phyloP scores from a whole-genome alignment of 768 basidiomycete genomes.

The Kondoa subrosea region DNA sequence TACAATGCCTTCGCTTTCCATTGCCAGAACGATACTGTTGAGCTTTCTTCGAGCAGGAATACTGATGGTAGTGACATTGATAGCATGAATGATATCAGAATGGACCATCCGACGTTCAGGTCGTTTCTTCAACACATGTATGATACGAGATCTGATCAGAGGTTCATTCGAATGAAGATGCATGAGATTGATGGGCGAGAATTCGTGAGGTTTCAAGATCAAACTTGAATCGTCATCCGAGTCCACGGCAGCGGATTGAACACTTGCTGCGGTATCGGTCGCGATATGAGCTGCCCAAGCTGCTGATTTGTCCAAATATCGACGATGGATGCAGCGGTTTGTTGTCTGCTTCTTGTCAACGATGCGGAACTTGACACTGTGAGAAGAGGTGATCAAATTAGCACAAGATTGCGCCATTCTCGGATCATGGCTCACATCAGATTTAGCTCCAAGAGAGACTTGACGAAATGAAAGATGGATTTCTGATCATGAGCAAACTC shows the following conservation, averaged over 20 bases:
- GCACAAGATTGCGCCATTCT: background rate
- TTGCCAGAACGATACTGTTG: slow-evolving; percentile 51
- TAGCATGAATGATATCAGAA: slow-evolving; percentile 55
- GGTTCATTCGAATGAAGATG: slow-evolving; percentile 27
- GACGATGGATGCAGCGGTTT: slow-evolving; percentile 63
- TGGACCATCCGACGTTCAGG: slow-evolving; percentile 55
- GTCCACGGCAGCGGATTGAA: slow-evolving; percentile 27
- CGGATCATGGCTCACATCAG: slow-evolving; percentile 28
- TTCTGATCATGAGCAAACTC: slow-evolving; percentile 73
- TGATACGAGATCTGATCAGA: slow-evolving; percentile 51
- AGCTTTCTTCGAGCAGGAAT: slow-evolving; percentile 62
- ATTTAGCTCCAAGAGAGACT: slow-evolving; percentile 52
- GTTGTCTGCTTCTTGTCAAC: slow-evolving; percentile 30
- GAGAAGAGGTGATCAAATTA: background rate
- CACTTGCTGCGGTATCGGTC: slow-evolving; percentile 12
- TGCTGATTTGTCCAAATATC: slow-evolving; percentile 59
- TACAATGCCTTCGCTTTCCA: slow-evolving; percentile 54
- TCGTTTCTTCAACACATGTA: slow-evolving; percentile 54
- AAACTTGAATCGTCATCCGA: slow-evolving; percentile 13
- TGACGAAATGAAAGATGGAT: slow-evolving; percentile 70
- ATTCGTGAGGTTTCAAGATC: slow-evolving; percentile 13
- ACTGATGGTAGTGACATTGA: slow-evolving; percentile 46
- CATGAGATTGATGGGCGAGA: slow-evolving; percentile 25
- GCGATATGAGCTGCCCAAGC: slow-evolving; percentile 29
- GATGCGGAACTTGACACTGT: slow-evolving; percentile 25